These are phyloP conservation scores for Macaranga tanarius DNA, from an alignment of 441 rosid species.

Conservation along the genomic window DNA sequence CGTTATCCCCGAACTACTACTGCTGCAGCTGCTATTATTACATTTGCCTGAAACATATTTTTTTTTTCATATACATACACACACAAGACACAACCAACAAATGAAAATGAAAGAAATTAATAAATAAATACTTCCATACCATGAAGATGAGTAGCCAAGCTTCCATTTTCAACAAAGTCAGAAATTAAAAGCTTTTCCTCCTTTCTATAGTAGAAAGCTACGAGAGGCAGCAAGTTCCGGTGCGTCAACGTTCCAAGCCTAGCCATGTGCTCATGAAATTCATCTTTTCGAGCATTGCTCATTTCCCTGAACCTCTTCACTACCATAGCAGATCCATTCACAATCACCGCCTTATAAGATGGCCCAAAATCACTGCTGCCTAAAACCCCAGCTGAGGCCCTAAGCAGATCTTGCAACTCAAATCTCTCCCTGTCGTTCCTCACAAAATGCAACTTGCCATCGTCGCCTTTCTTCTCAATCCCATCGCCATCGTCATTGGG, in stretches of 20 bases:
- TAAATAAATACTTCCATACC: constrained; percentile 36
- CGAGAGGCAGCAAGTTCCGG: constrained; percentile 62
- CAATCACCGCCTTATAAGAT: constrained; percentile 65
- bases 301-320: constrained; percentile 80
- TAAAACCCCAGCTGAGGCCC: constrained; percentile 74
- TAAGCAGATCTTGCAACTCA: constrained; percentile 67
- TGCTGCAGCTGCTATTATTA: no score
- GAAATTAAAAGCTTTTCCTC: constrained; percentile 84
- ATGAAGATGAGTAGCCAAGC: constrained; percentile 80
- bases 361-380: constrained; percentile 78
- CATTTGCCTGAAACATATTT: no score
- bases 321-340: constrained; percentile 53
- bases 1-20: constrained; percentile 26
- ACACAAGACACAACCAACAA: no score
- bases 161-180: constrained; percentile 60
- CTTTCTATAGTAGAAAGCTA: constrained; percentile 66
- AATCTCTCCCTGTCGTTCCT: constrained; percentile 55
- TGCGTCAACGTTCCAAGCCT: constrained; percentile 68
- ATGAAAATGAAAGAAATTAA: no score
- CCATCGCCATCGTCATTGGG: not conserved
- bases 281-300: constrained; percentile 54
- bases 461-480: constrained; percentile 27
- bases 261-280: constrained; percentile 65
- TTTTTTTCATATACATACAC: no score
- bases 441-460: constrained; percentile 49